Evolutionary conservation across 1,284 basidiomycete genomes (phyloP), one percentile per base, ranked within the genome.

Genomic region (Ustilago nuda): DNA sequence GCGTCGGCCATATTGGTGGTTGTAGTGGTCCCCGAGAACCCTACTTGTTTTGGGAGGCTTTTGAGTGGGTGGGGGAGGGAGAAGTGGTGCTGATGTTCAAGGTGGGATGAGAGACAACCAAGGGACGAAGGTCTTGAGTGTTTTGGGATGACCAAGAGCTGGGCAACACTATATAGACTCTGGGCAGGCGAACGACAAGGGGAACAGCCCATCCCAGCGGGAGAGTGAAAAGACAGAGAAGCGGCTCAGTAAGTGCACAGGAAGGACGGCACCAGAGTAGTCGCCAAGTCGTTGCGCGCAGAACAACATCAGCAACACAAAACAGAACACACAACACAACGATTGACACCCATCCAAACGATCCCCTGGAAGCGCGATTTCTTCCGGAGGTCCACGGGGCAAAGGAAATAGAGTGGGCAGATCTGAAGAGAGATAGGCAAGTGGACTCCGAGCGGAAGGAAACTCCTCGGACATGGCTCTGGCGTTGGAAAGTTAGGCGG

Each of bases 1-100:
- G 54, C 64, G 13, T 50, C 48, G 13, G 71, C 56, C 71, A 73
- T 73, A 41, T 27, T 67, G 45, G 27, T 11, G 35, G 17, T 37
- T 1, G 52, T 35, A n/a, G 17, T 54, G 52, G 32, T 36, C 23
- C 23, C 3, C 23, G 23, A 54, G 33, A 13, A 27, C 27, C 23
- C 23, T 27, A 27, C 23, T 27, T 27, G 13, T 11, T 17, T 13
- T 50, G 12, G 48, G 27, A 27, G n/a, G 15, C 39, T 45, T 7
- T 8, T 50, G 23, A 13, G 27, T 30, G 8, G 15, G 11, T 2
- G n/a, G 41, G 13, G 41, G 17, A 4, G 17, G 41, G 41, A 8
- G 7, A 19, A 45, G n/a, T 13, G 23, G 48, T 50, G 48, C 13
- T 50, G 48, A 27, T 50, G 27, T 23, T 32, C 27, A 13, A 30